phyloP scores from a whole-genome alignment of 371 early-diverging fungal genomes.

The Fennellomyces sp. region DNA sequence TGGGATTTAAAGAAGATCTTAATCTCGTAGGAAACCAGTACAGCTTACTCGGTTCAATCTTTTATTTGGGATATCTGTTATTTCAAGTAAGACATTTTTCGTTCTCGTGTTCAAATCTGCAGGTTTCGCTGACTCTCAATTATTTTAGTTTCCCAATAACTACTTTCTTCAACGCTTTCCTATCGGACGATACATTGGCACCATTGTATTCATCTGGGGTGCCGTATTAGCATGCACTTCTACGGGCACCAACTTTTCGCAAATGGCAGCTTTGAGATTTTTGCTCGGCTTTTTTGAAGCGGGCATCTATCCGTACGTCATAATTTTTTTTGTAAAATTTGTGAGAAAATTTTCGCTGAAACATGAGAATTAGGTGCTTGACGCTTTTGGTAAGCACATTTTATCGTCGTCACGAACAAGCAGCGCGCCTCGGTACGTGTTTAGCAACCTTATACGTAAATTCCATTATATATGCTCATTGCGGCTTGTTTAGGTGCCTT shows the following conservation, averaged over 20 bases:
- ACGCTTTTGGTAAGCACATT: slow-evolving; percentile 25
- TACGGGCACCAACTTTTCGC: slow-evolving; percentile 30
- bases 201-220: slow-evolving; percentile 40
- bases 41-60: slow-evolving; percentile 39
- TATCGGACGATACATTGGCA: slow-evolving; percentile 36
- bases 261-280: slow-evolving; percentile 41
- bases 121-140: background rate
- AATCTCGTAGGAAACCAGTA: slow-evolving; percentile 26
- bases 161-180: slow-evolving; percentile 41
- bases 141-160: slow-evolving; percentile 40
- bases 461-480: background rate
- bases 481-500: slow-evolving; percentile 37
- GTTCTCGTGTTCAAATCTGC: too few relatives aligned
- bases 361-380: slow-evolving; percentile 21
- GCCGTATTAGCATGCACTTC: slow-evolving; percentile 26
- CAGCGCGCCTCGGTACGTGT: slow-evolving; percentile 18
- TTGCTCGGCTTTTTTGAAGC: slow-evolving; percentile 35
- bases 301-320: slow-evolving; percentile 23
- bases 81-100: slow-evolving; percentile 28
- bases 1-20: slow-evolving; percentile 34
- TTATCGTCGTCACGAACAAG: slow-evolving; percentile 35
- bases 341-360: slow-evolving; percentile 1
- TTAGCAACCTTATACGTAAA: background rate
- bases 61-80: slow-evolving; percentile 41
- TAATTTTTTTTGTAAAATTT: background rate